Evolutionary conservation across 768 basidiomycete species (phyloP).

Genomic region (Pisolithus albus): DNA sequence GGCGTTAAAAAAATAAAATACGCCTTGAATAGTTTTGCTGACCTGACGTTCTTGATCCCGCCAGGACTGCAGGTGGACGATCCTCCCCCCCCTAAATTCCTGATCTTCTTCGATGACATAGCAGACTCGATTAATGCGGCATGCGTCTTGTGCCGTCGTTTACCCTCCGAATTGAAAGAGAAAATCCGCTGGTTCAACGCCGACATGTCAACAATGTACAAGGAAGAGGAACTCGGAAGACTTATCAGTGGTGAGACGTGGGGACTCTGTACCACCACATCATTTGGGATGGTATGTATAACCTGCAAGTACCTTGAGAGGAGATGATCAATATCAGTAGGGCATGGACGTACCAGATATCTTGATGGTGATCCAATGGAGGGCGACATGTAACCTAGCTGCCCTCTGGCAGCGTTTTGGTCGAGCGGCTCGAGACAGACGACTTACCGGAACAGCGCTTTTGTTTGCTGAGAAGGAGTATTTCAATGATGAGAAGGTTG

Average conservation of each 20-base stretch:
- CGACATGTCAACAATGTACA: slow-evolving; percentile 11
- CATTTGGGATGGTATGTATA: slow-evolving; percentile 30
- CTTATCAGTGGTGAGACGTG: slow-evolving; percentile 14
- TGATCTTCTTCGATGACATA: slow-evolving; percentile 25
- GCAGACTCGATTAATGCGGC: slow-evolving; percentile 11
- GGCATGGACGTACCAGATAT: slow-evolving; percentile 32
- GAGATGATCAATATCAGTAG: slow-evolving; percentile 9
- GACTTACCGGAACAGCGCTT: slow-evolving; percentile 14
- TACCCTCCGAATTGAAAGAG: slow-evolving; percentile 7
- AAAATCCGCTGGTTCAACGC: slow-evolving; percentile 21
- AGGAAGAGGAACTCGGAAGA: slow-evolving; percentile 8
- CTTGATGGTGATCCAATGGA: slow-evolving; percentile 30
- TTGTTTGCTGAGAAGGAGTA: slow-evolving; percentile 25
- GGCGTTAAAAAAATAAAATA: too few species aligned
- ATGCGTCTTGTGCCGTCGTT: slow-evolving; percentile 5
- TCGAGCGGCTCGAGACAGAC: slow-evolving; percentile 14
- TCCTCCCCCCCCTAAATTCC: slow-evolving; percentile 10
- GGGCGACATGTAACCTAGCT: slow-evolving; percentile 15
- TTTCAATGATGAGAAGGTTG: slow-evolving; percentile 15
- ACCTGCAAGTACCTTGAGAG: too few species aligned
- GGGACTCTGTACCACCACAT: slow-evolving; percentile 25
- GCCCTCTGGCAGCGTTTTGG: slow-evolving; percentile 32
- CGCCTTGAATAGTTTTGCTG: too few species aligned
- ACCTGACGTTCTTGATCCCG: too few species aligned
- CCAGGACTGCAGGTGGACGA: background rate